Conservation (phyloP, 1,284 basidiomycete species). For the Amylostereum areolatum region DNA sequence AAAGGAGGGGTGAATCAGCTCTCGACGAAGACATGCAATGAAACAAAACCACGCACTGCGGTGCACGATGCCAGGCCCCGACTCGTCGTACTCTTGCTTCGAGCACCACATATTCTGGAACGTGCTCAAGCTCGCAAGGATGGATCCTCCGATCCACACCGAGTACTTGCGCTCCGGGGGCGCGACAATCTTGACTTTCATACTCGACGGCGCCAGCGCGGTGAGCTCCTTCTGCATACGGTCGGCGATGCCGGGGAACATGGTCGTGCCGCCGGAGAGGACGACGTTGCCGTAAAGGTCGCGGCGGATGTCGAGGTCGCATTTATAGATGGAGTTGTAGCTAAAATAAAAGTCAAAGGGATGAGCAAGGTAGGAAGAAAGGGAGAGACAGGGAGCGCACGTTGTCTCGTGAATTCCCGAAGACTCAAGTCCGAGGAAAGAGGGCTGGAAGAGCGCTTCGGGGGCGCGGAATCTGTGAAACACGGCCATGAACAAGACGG, state of each 20-base stretch:
- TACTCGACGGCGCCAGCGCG: conserved; percentile 72
- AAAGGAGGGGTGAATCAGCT: background rate
- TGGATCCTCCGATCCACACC: conserved; percentile 99
- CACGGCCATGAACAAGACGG: background rate
- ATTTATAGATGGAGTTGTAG: conserved; percentile 85
- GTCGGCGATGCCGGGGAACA: conserved; percentile 96
- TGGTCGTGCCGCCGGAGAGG: conserved; percentile 92
- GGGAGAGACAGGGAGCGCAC: conserved; percentile 35
- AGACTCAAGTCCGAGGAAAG: conserved; percentile 88
- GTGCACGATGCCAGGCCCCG: conserved; percentile 79
- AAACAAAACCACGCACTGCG: conserved; percentile 40
- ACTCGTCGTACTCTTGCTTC: conserved; percentile 90
- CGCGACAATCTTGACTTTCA: conserved; percentile 96
- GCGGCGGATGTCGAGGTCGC: conserved; percentile 78
- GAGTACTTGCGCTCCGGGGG: conserved; percentile 92
- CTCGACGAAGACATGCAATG: background rate
- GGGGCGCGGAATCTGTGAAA: conserved; percentile 82
- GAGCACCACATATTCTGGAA: conserved; percentile 95
- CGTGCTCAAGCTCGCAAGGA: conserved; percentile 90
- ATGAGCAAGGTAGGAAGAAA: background rate
- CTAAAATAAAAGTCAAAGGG: conserved; percentile 24
- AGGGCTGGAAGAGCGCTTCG: conserved; percentile 96
- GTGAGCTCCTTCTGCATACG: conserved; percentile 98
- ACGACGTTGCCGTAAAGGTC: conserved; percentile 94
- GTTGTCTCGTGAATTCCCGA: conserved; percentile 95